Evolutionary conservation across 768 basidiomycete species (phyloP).

Genomic region (Psilocybe subaeruginosa): DNA sequence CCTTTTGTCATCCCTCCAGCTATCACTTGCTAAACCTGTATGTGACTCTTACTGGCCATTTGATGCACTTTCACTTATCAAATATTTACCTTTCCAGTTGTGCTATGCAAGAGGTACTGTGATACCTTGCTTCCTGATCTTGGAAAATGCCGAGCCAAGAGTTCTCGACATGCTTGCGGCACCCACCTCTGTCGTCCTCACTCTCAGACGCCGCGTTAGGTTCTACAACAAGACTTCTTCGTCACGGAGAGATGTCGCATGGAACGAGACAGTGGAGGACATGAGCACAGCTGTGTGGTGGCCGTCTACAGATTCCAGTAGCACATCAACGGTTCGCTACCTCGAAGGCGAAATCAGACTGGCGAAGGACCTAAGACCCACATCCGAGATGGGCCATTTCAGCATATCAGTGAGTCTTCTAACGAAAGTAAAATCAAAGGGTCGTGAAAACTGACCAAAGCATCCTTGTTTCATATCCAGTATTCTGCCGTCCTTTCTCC

Average conservation of each 20-base stretch:
- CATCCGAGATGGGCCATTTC: constrained; percentile 53
- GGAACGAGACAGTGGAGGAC: constrained; percentile 48
- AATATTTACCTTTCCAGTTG: constrained; percentile 28
- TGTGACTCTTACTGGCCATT: constrained; percentile 17
- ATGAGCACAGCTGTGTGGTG: constrained; percentile 51
- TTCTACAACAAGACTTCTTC: constrained; percentile 42
- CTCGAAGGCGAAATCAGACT: constrained; percentile 57
- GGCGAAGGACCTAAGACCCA: constrained; percentile 52
- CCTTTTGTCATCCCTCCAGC: constrained; percentile 25
- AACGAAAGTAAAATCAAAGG: not conserved
- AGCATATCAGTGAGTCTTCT: constrained; percentile 46
- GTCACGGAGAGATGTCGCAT: constrained; percentile 40
- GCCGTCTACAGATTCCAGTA: constrained; percentile 37
- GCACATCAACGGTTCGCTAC: constrained; percentile 36
- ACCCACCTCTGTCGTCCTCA: constrained; percentile 41
- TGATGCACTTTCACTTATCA: constrained; percentile 8
- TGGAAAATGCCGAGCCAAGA: constrained; percentile 41
- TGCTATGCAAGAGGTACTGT: constrained; percentile 53
- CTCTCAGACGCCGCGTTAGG: constrained; percentile 43
- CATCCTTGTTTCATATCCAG: constrained; percentile 25
- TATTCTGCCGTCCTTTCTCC: constrained; percentile 50
- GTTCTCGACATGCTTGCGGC: constrained; percentile 44
- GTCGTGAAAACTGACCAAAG: constrained; percentile 5
- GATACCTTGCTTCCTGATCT: constrained; percentile 46
- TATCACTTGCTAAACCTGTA: constrained; percentile 51